Base-by-base conservation (phyloP, 1,284 basidiomycete species). In the Albatrellus sp. region DNA sequence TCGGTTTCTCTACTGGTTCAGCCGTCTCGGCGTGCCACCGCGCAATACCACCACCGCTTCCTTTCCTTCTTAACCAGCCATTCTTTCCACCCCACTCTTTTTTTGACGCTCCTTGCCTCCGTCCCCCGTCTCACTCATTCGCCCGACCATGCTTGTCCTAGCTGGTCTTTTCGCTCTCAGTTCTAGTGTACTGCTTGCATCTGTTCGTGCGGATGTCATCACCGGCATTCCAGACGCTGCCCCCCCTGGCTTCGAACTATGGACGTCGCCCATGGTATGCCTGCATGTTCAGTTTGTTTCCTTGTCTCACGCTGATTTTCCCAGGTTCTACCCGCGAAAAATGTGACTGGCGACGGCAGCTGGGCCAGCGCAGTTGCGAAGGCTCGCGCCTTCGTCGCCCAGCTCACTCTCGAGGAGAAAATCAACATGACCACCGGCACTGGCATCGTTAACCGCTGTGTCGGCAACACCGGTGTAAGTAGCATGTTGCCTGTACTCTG, bases 401-500 rank as follows among this genome's bases (percentile, higher is more conserved):
- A 36, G 7, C 36, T 40, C 36, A 41, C 70, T n/a, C 55, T 69
- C 33, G 61, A 66, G 42, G 57, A 72, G 48, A 72, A 70, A 50
- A 70, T 64, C 5, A 64, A 65, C 17, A 46, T 63, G 14, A 63
- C 61, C 12, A 66, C 61, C 2, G 63, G 64, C 4, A 55, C 68
- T 2, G 65, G 64, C n/a, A 52, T 30, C 68, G 70, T 5, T n/a
- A n/a, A n/a, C n/a, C 60, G 51, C 0, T 70, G 69, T 43, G 66
- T 69, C 0, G 69, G 69, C 8, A 70, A 71, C 48, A 72, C 60
- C 19, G 57, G 61, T 14, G 53, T 61, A 2, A 63, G 62, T 4
- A 57, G 58, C 43, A n/a, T n/a, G n/a, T 68, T 66, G 30, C 77
- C 80, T 3, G 24, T 3, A 24, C 24, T 24, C 7, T 24, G 24